A percentile compares a stretch with the other conserved stretches of the same genome.
Evolutionary conservation across 768 basidiomycete genomes (phyloP).

Genomic region (Lentinus tigrinus): DNA sequence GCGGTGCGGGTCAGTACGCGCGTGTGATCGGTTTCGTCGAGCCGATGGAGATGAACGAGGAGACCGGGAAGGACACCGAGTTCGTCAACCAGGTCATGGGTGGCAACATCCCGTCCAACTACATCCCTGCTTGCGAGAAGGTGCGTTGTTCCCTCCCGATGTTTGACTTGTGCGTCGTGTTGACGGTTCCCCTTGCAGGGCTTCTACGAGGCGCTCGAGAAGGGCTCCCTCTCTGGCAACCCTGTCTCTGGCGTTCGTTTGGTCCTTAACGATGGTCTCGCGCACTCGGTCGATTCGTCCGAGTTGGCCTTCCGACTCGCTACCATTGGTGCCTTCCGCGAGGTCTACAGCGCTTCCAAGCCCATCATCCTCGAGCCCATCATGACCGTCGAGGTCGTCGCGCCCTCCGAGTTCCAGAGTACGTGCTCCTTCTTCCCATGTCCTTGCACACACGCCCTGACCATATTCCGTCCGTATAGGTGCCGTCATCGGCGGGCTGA

Average conservation of each 20-base stretch:
- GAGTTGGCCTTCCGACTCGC: conserved; percentile 94
- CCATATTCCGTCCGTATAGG: conserved; percentile 38
- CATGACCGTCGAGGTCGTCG: conserved; percentile 97
- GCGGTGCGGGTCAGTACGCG: conserved; percentile 96
- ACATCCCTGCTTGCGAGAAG: conserved; percentile 94
- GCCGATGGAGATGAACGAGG: conserved; percentile 73
- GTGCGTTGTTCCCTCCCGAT: conserved; percentile 34
- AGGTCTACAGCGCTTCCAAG: conserved; percentile 73
- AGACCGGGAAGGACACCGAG: conserved; percentile 77
- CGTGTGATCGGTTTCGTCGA: conserved; percentile 90
- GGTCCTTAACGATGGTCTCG: conserved; percentile 88
- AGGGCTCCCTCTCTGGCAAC: conserved; percentile 88
- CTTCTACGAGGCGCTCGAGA: conserved; percentile 91
- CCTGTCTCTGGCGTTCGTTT: conserved; percentile 82
- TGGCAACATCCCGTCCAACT: conserved; percentile 86
- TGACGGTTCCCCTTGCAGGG: conserved; percentile 55
- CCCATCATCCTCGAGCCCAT: conserved; percentile 94
- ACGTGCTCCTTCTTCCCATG: conserved; percentile 21
- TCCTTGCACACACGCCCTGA: neutral
- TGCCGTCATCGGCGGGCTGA: conserved; percentile 90
- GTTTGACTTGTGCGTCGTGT: neutral
- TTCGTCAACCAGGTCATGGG: conserved; percentile 92
- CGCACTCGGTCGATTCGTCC: conserved; percentile 93
- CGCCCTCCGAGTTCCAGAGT: conserved; percentile 95
- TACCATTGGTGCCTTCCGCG: conserved; percentile 89